These are phyloP conservation scores for Chaetomium sp. DNA, from an alignment of 2,329 filamentous ascomycete species.

Conservation along the genomic window DNA sequence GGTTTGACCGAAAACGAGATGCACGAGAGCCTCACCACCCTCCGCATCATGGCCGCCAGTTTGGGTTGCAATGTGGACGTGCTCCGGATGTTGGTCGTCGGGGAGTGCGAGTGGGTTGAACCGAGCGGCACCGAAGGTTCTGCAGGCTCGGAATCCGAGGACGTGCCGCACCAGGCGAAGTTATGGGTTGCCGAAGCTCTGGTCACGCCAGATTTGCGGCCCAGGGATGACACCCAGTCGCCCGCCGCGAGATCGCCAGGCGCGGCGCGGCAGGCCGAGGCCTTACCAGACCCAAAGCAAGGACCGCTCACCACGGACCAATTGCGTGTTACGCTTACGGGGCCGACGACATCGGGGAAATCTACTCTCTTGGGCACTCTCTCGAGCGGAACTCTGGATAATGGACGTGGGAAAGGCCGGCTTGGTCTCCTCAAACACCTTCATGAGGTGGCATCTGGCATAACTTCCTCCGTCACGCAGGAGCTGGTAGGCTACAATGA, in stretches of 20 bases:
- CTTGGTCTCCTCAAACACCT: conserved; percentile 87
- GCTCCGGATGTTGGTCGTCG: conserved; percentile 79
- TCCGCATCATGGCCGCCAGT: conserved; percentile 89
- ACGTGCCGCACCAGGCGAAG: conserved; percentile 48
- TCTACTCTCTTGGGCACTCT: conserved; percentile 87
- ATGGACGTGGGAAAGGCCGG: conserved; percentile 86
- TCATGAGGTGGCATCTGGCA: conserved; percentile 87
- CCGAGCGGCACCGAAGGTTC: conserved; percentile 40
- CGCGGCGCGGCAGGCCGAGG: conserved; percentile 21
- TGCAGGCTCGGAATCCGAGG: conserved; percentile 37
- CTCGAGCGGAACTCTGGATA: conserved; percentile 85
- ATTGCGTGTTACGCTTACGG: conserved; percentile 82
- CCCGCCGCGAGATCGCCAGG: conserved; percentile 15
- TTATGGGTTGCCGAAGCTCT: conserved; percentile 90
- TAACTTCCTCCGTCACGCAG: conserved; percentile 93
- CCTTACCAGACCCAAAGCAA: conserved; percentile 39
- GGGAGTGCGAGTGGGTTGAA: conserved; percentile 74
- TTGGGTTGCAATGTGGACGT: conserved; percentile 85
- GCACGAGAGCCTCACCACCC: conserved; percentile 82
- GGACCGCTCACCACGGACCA: conserved; percentile 67
- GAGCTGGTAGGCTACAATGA: conserved; percentile 84
- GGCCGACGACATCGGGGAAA: conserved; percentile 89
- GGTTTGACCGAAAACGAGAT: conserved; percentile 89
- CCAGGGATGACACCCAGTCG: conserved; percentile 36
- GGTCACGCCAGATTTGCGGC: conserved; percentile 70